These are phyloP conservation scores for Setomelanomma holmii DNA, from an alignment of 2,329 filamentous ascomycete species.

Conservation along the genomic window DNA sequence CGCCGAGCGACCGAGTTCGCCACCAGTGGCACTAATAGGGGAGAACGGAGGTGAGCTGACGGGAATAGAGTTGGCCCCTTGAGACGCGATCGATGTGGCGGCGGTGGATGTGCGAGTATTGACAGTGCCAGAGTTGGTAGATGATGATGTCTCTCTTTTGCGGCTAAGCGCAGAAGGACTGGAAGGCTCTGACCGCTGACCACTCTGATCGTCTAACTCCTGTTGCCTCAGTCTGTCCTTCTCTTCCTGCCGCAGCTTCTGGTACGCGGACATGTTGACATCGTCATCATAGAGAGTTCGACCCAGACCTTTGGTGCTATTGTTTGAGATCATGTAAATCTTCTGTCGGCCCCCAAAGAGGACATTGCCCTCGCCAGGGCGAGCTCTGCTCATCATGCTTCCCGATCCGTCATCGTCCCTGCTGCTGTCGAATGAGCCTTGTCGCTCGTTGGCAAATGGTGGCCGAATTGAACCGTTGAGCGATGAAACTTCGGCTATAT, in stretches of 20 bases:
- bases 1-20: slow-evolving; percentile 66
- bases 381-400: slow-evolving; percentile 83
- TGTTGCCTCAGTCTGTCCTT: slow-evolving; percentile 51
- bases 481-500: slow-evolving; percentile 92
- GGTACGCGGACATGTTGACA: slow-evolving; percentile 81
- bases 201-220: slow-evolving; percentile 47
- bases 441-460: slow-evolving; percentile 66
- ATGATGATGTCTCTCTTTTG: slow-evolving; percentile 83
- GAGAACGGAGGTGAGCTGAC: slow-evolving; percentile 39
- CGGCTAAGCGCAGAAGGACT: slow-evolving; percentile 67
- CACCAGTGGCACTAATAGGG: slow-evolving; percentile 34
- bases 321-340: slow-evolving; percentile 79
- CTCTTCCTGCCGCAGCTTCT: slow-evolving; percentile 70
- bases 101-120: slow-evolving; percentile 78
- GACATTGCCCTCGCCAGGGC: slow-evolving; percentile 87
- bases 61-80: slow-evolving; percentile 54
- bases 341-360: slow-evolving; percentile 96
- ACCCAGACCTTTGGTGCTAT: slow-evolving; percentile 54
- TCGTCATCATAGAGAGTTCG: slow-evolving; percentile 86
- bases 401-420: slow-evolving; percentile 72
- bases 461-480: slow-evolving; percentile 62
- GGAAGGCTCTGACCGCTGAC: slow-evolving; percentile 54
- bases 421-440: slow-evolving; percentile 69
- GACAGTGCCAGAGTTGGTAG: slow-evolving; percentile 76
- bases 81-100: slow-evolving; percentile 86